phyloP scores from a whole-genome alignment of 495 filamentous ascomycete species.

The Haplographium delicatum region DNA sequence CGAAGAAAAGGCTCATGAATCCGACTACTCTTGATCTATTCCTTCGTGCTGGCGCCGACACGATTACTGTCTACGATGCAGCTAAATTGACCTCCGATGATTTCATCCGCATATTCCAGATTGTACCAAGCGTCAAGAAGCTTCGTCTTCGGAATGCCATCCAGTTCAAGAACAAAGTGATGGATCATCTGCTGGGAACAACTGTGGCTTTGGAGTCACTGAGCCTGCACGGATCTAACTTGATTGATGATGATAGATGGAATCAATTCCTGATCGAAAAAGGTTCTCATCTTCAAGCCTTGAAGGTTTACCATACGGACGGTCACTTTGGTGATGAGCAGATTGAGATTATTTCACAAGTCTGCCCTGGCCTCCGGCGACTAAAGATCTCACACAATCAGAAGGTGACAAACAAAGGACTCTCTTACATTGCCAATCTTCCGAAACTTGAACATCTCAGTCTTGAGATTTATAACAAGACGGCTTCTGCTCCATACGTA shows the following conservation, averaged over 20 bases:
- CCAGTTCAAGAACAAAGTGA: constrained; percentile 76
- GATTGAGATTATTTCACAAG: constrained; percentile 42
- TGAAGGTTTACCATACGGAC: constrained; percentile 73
- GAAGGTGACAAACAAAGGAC: constrained; percentile 38
- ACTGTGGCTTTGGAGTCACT: constrained; percentile 54
- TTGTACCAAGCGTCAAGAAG: constrained; percentile 57
- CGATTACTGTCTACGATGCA: constrained; percentile 74
- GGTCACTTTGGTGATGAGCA: constrained; percentile 54
- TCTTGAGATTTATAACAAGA: constrained; percentile 53
- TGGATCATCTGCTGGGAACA: constrained; percentile 73
- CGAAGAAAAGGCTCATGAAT: constrained; percentile 69
- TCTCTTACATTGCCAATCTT: constrained; percentile 50
- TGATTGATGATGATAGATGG: constrained; percentile 71
- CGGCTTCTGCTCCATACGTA: constrained; percentile 51
- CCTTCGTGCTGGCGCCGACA: constrained; percentile 58
- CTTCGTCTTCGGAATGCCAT: constrained; percentile 75
- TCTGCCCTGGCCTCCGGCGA: constrained; percentile 59
- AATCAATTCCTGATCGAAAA: constrained; percentile 53
- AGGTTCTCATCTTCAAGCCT: constrained; percentile 54
- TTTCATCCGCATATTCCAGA: constrained; percentile 74
- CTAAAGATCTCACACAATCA: constrained; percentile 66
- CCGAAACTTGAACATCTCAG: constrained; percentile 64
- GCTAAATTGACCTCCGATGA: constrained; percentile 69
- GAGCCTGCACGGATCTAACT: constrained; percentile 72
- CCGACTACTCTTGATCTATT: constrained; percentile 69